Conservation (phyloP, 2,329 filamentous ascomycete species). For the Hymenotorrendiella dingleyae region DNA sequence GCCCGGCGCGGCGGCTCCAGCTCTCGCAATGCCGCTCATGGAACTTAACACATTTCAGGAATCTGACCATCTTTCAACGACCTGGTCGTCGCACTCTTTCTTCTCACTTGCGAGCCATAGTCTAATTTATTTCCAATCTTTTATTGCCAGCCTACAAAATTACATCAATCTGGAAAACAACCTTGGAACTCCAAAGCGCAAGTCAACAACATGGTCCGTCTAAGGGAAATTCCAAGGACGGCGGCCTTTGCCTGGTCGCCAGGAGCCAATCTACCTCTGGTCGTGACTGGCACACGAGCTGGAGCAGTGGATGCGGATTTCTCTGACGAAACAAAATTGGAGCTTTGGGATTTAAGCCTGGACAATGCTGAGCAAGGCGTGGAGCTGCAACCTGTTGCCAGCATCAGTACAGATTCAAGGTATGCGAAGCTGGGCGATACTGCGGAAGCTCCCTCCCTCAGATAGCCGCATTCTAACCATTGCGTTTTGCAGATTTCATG, state of each 20-base stretch:
- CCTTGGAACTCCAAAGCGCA: constrained; percentile 11
- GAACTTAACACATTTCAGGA: neutral
- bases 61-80: constrained; percentile 4
- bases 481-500: constrained; percentile 70
- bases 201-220: constrained; percentile 74
- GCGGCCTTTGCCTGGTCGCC: constrained; percentile 97
- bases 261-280: constrained; percentile 67
- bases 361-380: constrained; percentile 69
- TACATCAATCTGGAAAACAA: constrained; percentile 8
- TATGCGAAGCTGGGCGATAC: constrained; percentile 36
- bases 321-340: constrained; percentile 92
- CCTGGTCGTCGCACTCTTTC: constrained; percentile 15
- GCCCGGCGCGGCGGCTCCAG: neutral
- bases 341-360: constrained; percentile 90
- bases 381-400: constrained; percentile 80
- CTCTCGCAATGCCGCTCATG: neutral
- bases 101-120: constrained; percentile 13
- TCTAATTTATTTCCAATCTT: constrained; percentile 3
- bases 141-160: constrained; percentile 4
- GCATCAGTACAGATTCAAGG: constrained; percentile 85
- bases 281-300: constrained; percentile 90
- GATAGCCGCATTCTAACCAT: constrained; percentile 5
- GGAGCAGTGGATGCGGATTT: constrained; percentile 96
- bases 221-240: constrained; percentile 93
- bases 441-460: too few relatives aligned